Evolutionary conservation across 495 filamentous ascomycete genomes (phyloP).

Genomic region (Penicillium steckii): DNA sequence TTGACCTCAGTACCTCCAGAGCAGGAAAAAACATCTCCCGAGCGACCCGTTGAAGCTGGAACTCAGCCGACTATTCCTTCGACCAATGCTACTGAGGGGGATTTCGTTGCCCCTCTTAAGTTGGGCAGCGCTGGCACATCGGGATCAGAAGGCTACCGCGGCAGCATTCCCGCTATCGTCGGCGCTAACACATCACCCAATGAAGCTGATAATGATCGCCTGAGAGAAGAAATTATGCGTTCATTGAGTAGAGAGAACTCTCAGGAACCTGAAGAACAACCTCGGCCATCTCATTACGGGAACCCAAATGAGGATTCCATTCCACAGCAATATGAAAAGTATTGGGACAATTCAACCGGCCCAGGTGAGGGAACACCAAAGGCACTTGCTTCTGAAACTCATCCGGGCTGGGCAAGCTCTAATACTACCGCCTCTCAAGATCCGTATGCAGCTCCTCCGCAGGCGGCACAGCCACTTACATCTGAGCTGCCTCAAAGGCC

Average conservation of each 20-base stretch:
- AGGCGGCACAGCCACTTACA: slow-evolving; percentile 1
- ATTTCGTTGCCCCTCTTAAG: slow-evolving; percentile 42
- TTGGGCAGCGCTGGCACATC: slow-evolving; percentile 23
- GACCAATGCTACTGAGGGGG: slow-evolving; percentile 34
- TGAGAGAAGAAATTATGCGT: slow-evolving; percentile 78
- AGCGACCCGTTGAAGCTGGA: slow-evolving; percentile 1
- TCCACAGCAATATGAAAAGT: slow-evolving; percentile 59
- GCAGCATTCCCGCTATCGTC: slow-evolving; percentile 45
- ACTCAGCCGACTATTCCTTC: slow-evolving; percentile 15
- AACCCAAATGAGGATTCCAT: slow-evolving; percentile 46
- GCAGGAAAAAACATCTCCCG: slow-evolving; percentile 8
- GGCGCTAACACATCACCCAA: slow-evolving; percentile 56
- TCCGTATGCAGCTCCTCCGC: slow-evolving; percentile 13
- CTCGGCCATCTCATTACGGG: slow-evolving; percentile 24
- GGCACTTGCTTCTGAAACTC: slow-evolving; percentile 14
- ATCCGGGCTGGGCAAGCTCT: slow-evolving; percentile 14
- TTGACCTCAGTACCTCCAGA: slow-evolving; percentile 36
- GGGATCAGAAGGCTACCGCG: slow-evolving; percentile 17
- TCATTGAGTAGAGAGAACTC: slow-evolving; percentile 60
- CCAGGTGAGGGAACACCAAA: slow-evolving; percentile 9
- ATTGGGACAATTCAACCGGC: slow-evolving; percentile 46
- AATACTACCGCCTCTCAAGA: slow-evolving; percentile 16
- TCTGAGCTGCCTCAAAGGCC: slow-evolving; percentile 17
- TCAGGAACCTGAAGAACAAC: slow-evolving; percentile 30
- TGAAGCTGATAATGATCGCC: slow-evolving; percentile 71